phyloP scores from a whole-genome alignment of 2,329 filamentous ascomycete genomes.

The Teratosphaeria zuluensis region DNA sequence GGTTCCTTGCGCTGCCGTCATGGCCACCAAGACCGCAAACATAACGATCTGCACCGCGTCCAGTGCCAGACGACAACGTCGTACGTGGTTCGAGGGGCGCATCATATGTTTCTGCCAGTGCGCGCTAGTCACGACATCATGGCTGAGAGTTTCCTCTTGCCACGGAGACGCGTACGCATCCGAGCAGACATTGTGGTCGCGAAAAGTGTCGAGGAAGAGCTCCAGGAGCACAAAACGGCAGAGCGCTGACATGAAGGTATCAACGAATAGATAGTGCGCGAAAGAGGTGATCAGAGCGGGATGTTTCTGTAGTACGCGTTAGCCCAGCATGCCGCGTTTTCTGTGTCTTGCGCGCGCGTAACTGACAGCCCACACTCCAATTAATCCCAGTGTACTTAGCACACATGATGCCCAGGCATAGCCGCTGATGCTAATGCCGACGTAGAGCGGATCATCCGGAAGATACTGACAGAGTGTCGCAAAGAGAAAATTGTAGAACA shows the following conservation, averaged over 20 bases:
- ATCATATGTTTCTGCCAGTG: constrained; percentile 13
- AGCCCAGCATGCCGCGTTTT: neutral
- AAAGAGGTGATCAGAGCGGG: constrained; percentile 14
- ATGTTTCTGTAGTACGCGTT: constrained; percentile 8
- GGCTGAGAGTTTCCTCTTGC: constrained; percentile 7
- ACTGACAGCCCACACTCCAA: constrained; percentile 15
- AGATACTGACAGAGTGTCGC: constrained; percentile 17
- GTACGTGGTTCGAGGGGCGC: constrained; percentile 6
- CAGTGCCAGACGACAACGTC: constrained; percentile 12
- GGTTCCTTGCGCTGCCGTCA: constrained; percentile 6
- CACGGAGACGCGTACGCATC: constrained; percentile 6
- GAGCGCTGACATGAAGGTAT: constrained; percentile 16
- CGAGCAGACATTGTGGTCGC: constrained; percentile 14
- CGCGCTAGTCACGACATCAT: constrained; percentile 14
- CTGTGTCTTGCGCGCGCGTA: neutral
- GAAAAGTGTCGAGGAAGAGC: constrained; percentile 16
- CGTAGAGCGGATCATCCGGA: constrained; percentile 19
- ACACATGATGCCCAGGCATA: constrained; percentile 20
- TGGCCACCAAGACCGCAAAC: constrained; percentile 3
- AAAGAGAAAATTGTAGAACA: constrained; percentile 16
- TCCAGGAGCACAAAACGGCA: constrained; percentile 15
- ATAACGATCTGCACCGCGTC: constrained; percentile 11
- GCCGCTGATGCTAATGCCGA: constrained; percentile 14
- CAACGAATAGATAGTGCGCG: constrained; percentile 18
- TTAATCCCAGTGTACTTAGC: constrained; percentile 15